Conservation (phyloP, 202 grass and related monocot genomes). For the Zizania palustris region DNA sequence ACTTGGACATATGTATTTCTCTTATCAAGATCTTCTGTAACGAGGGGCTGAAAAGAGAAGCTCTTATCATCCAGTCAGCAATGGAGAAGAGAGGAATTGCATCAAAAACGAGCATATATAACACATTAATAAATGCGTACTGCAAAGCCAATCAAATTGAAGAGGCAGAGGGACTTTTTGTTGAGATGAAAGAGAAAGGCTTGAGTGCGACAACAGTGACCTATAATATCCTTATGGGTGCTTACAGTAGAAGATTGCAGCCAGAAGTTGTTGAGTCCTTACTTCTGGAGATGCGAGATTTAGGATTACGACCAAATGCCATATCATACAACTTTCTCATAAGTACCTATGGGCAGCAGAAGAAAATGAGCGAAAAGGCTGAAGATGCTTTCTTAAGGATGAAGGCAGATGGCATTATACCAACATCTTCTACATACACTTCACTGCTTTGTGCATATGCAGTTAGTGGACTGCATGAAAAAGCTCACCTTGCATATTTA, state of each 20-base stretch:
- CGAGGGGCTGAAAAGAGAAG: conserved; percentile 75
- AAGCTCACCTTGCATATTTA: conserved; percentile 56
- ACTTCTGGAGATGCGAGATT: conserved; percentile 67
- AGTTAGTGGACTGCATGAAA: conserved; percentile 61
- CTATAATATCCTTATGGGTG: conserved; percentile 93
- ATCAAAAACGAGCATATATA: conserved; percentile 69
- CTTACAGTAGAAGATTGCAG: conserved; percentile 87
- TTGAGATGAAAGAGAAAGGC: conserved; percentile 79
- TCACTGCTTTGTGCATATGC: conserved; percentile 75
- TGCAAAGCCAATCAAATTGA: conserved; percentile 72
- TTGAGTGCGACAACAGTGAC: conserved; percentile 58
- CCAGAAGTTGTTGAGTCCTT: conserved; percentile 71
- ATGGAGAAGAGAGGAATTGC: conserved; percentile 87
- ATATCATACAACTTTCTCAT: conserved; percentile 80
- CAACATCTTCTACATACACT: conserved; percentile 68
- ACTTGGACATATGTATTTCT: conserved; percentile 56
- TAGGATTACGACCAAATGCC: conserved; percentile 68
- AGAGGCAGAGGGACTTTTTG: conserved; percentile 81
- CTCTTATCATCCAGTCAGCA: conserved; percentile 81
- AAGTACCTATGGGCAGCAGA: conserved; percentile 73
- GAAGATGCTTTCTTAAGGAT: conserved; percentile 80
- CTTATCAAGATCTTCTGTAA: conserved; percentile 81
- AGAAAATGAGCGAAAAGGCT: conserved; percentile 75
- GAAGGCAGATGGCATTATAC: conserved; percentile 62
- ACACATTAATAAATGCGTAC: conserved; percentile 65